Conservation (phyloP, 345 rosid genomes). For the Tarenaya hassleriana region DNA sequence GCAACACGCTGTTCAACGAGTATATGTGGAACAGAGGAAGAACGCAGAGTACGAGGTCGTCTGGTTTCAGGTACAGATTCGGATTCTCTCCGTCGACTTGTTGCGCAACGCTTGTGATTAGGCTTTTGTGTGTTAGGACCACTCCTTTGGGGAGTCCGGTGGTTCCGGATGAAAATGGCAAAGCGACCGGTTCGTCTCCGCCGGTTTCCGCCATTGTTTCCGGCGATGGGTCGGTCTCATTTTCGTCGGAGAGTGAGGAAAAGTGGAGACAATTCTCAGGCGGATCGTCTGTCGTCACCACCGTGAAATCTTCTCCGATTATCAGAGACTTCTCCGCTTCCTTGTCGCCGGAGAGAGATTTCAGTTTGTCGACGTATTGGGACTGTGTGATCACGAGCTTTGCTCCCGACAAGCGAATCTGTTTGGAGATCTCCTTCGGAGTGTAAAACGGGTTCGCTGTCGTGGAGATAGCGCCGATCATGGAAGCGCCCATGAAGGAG, state of each 20-base stretch:
- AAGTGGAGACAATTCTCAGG: slow-evolving; percentile 67
- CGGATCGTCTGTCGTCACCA: slow-evolving; percentile 54
- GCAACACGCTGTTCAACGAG: slow-evolving; percentile 67
- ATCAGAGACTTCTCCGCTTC: slow-evolving; percentile 9
- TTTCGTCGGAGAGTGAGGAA: slow-evolving; percentile 36
- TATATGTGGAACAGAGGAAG: slow-evolving; percentile 82
- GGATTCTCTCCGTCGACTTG: slow-evolving; percentile 96
- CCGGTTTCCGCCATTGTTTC: slow-evolving; percentile 21
- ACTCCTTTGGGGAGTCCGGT: slow-evolving; percentile 94
- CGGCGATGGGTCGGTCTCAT: slow-evolving; percentile 26
- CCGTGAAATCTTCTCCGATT: slow-evolving; percentile 39
- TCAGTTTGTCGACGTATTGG: slow-evolving; percentile 55
- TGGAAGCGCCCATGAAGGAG: slow-evolving; percentile 83
- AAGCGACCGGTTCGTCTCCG: slow-evolving; percentile 63
- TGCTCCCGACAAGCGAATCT: slow-evolving; percentile 38
- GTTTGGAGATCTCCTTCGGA: slow-evolving; percentile 58
- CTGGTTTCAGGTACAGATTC: slow-evolving; percentile 43
- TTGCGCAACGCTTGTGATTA: slow-evolving; percentile 85
- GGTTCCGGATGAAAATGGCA: slow-evolving; percentile 88
- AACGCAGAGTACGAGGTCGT: slow-evolving; percentile 75
- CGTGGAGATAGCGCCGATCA: slow-evolving; percentile 76
- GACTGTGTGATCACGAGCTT: slow-evolving; percentile 71
- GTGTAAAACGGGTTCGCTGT: slow-evolving; percentile 91
- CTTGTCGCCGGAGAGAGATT: slow-evolving; percentile 10
- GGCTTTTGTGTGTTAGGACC: slow-evolving; percentile 65